Evolutionary conservation across 495 filamentous ascomycete genomes (phyloP), one percentile per base, ranked within the genome.

Genomic region (Hyaloscypha bicolor): DNA sequence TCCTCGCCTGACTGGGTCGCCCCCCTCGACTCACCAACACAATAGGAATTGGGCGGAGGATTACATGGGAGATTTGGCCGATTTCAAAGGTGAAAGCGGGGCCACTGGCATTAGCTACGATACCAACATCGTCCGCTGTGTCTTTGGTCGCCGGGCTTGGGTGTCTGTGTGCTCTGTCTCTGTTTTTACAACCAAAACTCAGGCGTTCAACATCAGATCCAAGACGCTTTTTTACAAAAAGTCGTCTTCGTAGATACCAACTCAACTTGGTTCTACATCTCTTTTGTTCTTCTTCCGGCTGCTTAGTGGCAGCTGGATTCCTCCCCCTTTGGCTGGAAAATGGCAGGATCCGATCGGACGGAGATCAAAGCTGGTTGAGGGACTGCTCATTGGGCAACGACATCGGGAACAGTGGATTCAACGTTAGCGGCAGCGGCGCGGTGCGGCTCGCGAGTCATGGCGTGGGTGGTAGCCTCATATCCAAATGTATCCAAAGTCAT

Each of bases 181-280:
- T 87, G 90, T 90, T 91, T 91, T 90, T 80, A 87, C 90, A 91
- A 88, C 87, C 90, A 90, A 90, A 90, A 88, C 88, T 76, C 80
- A 81, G 83, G 84, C 85, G 84, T 90, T 90, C 89, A 91, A 91
- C 89, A 87, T 79, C 77, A 86, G 86, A 87, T 86, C 87, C 87
- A 90, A 90, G 83, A 84, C 81, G 80, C 79, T 86, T 87, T 83
- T 63, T 61, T 51, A 22, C 4, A 6, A 61, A 61, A 61, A 78
- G 79, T 83, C 82, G 82, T 87, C 82, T 83, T 77, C 73, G 82
- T 82, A 81, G 80, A 82, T 60, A 48, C 84, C 85, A 88, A 81
- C 87, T 89, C 88, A 90, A 91, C 88, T 83, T 88, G 86, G 81
- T 77, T 72, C 78, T 78, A 76, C 73, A 72, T 77, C 74, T 76